Evolutionary conservation across 306 rosid species (phyloP).

Genomic region (Glycyrrhiza uralensis): DNA sequence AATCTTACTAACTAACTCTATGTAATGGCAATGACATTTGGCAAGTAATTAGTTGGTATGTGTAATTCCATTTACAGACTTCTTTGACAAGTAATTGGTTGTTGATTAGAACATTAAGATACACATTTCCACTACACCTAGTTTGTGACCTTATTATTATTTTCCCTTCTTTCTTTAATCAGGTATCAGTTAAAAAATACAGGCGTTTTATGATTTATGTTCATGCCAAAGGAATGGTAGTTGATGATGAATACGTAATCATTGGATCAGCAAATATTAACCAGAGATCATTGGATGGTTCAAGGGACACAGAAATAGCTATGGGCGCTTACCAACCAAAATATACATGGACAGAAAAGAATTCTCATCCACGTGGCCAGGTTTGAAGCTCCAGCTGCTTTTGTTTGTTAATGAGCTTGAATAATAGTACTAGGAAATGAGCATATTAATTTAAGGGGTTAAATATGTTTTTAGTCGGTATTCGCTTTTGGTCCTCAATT

Average conservation of each 20-base stretch:
- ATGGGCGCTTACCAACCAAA: conserved; percentile 81
- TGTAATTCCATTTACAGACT: background rate
- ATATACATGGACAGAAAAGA: conserved; percentile 48
- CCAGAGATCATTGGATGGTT: conserved; percentile 79
- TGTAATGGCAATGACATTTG: background rate
- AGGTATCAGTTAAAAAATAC: conserved; percentile 49
- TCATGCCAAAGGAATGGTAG: conserved; percentile 75
- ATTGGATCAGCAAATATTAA: conserved; percentile 79
- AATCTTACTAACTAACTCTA: too few relatives aligned
- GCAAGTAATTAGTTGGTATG: background rate
- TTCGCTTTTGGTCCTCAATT: too few relatives aligned
- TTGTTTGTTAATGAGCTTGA: background rate
- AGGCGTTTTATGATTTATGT: conserved; percentile 73
- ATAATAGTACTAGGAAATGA: background rate
- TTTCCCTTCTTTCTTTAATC: conserved; percentile 5
- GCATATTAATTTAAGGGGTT: too few relatives aligned
- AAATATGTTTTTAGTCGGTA: too few relatives aligned
- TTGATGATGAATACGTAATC: conserved; percentile 61
- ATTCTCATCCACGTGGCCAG: conserved; percentile 66
- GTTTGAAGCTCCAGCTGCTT: conserved; percentile 31
- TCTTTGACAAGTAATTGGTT: background rate
- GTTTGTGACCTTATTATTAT: conserved; percentile 5
- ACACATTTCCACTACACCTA: background rate
- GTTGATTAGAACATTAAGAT: background rate
- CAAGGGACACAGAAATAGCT: conserved; percentile 77